Evolutionary conservation across 1,284 basidiomycete species (phyloP).

Genomic region (Cryptococcus floricola): DNA sequence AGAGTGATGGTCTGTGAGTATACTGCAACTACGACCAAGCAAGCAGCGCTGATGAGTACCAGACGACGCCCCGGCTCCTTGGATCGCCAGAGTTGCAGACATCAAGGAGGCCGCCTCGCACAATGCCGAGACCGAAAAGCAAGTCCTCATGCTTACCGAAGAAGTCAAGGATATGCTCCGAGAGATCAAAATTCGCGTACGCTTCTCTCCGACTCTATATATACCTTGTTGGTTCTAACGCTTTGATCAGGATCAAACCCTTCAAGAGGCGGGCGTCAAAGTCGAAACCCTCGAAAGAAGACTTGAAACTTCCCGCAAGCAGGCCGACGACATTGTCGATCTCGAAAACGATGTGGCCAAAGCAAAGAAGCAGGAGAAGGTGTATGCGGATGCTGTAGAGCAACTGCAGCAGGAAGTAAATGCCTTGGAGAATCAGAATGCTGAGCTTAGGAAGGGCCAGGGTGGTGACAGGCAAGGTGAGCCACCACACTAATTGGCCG

Average conservation of each 20-base stretch:
- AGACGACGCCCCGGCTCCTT: slow-evolving; percentile 79
- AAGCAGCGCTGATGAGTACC: slow-evolving; percentile 1
- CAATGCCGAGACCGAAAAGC: slow-evolving; percentile 87
- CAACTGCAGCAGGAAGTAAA: slow-evolving; percentile 87
- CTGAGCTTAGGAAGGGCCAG: slow-evolving; percentile 63
- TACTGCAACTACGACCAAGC: not conserved
- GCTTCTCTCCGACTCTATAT: slow-evolving; percentile 3
- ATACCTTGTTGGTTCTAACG: not conserved
- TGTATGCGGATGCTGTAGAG: slow-evolving; percentile 89
- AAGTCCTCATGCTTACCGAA: slow-evolving; percentile 76
- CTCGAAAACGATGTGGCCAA: slow-evolving; percentile 77
- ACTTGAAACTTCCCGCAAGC: slow-evolving; percentile 83
- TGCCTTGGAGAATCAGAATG: slow-evolving; percentile 77
- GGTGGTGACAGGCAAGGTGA: slow-evolving; percentile 64
- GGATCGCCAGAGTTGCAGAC: slow-evolving; percentile 80
- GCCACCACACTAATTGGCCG: slow-evolving; percentile 13
- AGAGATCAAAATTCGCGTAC: slow-evolving; percentile 62
- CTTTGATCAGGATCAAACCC: slow-evolving; percentile 69
- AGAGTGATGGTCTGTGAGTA: slow-evolving; percentile 65
- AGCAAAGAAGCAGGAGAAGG: slow-evolving; percentile 76
- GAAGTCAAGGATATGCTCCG: slow-evolving; percentile 82
- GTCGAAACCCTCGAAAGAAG: slow-evolving; percentile 91
- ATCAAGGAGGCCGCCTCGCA: slow-evolving; percentile 77
- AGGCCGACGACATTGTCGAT: slow-evolving; percentile 74
- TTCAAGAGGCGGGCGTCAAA: slow-evolving; percentile 86